Percentiles rank a stretch among this genome's conserved stretches.
Evolutionary conservation across 2,329 filamentous ascomycete genomes (phyloP).

Genomic region (Aphanoascus verrucosus): DNA sequence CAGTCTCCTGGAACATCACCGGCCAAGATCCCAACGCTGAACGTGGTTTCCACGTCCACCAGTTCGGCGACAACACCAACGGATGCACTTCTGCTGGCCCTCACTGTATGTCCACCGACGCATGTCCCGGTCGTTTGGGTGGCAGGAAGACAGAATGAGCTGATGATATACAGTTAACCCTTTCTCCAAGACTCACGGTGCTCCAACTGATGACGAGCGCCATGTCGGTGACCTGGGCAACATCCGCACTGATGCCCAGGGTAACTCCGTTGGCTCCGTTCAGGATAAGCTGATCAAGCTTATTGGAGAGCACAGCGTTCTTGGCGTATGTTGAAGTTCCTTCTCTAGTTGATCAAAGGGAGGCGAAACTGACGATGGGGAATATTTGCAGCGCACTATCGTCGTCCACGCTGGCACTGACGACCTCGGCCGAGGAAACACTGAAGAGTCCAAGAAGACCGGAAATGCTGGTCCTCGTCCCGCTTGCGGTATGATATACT

Average conservation of each 20-base stretch:
- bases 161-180: slow-evolving; percentile 68
- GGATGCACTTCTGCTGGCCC: slow-evolving; percentile 96
- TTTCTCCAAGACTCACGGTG: slow-evolving; percentile 81
- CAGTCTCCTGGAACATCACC: slow-evolving; percentile 80
- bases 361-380: background rate
- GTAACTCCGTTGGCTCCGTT: slow-evolving; percentile 72
- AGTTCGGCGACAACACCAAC: slow-evolving; percentile 99
- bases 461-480: slow-evolving; percentile 89
- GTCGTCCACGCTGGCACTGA: slow-evolving; percentile 93
- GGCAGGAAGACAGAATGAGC: background rate
- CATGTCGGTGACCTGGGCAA: slow-evolving; percentile 98
- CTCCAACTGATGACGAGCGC: slow-evolving; percentile 67
- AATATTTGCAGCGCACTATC: slow-evolving; percentile 61
- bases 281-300: slow-evolving; percentile 82
- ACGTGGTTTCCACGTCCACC: slow-evolving; percentile 97
- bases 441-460: slow-evolving; percentile 96
- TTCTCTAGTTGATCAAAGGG: background rate
- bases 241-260: slow-evolving; percentile 87
- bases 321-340: slow-evolving; percentile 57
- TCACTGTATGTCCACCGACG: slow-evolving; percentile 60
- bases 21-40: slow-evolving; percentile 90
- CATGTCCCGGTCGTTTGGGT: background rate
- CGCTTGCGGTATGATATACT: slow-evolving; percentile 65
- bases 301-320: slow-evolving; percentile 87
- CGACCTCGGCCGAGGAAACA: slow-evolving; percentile 83